phyloP scores from a whole-genome alignment of 306 rosid species.

The Inga oerstediana region DNA sequence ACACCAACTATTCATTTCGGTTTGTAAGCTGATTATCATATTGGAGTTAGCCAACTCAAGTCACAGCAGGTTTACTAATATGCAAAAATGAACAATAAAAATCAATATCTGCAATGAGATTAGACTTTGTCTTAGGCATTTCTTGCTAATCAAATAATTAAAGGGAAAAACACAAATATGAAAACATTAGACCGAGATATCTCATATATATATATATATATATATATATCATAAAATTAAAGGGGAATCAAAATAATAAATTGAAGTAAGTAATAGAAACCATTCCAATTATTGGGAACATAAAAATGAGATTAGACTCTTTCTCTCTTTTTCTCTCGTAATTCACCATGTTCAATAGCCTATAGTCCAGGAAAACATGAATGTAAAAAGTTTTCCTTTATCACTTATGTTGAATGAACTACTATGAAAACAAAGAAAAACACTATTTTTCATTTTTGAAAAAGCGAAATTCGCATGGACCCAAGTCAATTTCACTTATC shows the following conservation, averaged over 20 bases:
- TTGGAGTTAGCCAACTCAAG: background rate
- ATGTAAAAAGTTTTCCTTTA: background rate
- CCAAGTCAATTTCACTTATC: background rate
- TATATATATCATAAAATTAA: background rate
- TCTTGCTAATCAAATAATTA: background rate
- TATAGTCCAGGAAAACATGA: background rate
- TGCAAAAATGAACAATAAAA: slow-evolving; percentile 1
- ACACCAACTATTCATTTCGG: background rate
- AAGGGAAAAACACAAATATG: background rate
- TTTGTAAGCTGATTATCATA: background rate
- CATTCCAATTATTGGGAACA: background rate
- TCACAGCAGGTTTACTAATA: background rate
- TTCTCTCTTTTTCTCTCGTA: background rate
- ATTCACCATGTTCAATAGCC: slow-evolving; percentile 5
- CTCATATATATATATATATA: background rate
- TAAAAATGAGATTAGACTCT: background rate
- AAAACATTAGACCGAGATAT: background rate
- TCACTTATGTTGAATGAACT: background rate
- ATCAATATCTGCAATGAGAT: background rate
- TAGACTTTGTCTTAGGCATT: background rate
- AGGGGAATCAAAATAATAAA: background rate
- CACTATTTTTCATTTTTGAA: background rate
- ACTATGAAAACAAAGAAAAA: background rate
- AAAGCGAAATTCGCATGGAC: background rate
- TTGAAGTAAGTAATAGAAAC: slow-evolving; percentile 4